phyloP scores from a whole-genome alignment of 257 asterid species.

The Gynochthodes officinalis region DNA sequence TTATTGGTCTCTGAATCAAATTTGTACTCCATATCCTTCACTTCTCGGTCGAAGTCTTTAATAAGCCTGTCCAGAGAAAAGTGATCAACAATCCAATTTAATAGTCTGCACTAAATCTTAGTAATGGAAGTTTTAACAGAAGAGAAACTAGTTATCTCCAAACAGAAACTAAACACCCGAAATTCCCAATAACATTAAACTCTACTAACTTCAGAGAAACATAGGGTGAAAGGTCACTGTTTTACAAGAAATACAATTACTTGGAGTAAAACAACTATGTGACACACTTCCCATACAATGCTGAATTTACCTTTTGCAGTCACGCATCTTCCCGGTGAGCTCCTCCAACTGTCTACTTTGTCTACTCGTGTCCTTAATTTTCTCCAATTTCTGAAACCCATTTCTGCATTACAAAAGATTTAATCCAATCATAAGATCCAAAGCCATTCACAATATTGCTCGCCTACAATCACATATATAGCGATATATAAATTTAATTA shows the following conservation, averaged over 20 bases:
- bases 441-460: not conserved
- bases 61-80: slow-evolving; percentile 59
- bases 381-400: slow-evolving; percentile 98
- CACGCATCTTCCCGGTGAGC: slow-evolving; percentile 95
- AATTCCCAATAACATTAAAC: not conserved
- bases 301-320: slow-evolving; percentile 79
- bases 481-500: not conserved
- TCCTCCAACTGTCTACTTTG: slow-evolving; percentile 96
- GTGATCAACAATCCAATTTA: slow-evolving; percentile 10
- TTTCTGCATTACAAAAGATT: slow-evolving; percentile 46
- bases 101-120: too few relatives aligned
- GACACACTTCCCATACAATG: not conserved
- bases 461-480: not conserved
- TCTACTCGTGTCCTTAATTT: slow-evolving; percentile 84
- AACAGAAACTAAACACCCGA: not conserved
- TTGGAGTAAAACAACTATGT: not conserved
- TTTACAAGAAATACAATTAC: not conserved
- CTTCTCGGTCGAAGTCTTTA: slow-evolving; percentile 82
- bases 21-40: slow-evolving; percentile 68
- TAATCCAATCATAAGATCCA: not conserved
- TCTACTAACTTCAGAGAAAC: not conserved
- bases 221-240: not conserved
- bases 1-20: slow-evolving; percentile 64
- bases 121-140: not conserved
- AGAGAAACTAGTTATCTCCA: not conserved